Evolutionary conservation across 352 stramenopile genomes (phyloP).

Genomic region (Aphanomyces stellatus): DNA sequence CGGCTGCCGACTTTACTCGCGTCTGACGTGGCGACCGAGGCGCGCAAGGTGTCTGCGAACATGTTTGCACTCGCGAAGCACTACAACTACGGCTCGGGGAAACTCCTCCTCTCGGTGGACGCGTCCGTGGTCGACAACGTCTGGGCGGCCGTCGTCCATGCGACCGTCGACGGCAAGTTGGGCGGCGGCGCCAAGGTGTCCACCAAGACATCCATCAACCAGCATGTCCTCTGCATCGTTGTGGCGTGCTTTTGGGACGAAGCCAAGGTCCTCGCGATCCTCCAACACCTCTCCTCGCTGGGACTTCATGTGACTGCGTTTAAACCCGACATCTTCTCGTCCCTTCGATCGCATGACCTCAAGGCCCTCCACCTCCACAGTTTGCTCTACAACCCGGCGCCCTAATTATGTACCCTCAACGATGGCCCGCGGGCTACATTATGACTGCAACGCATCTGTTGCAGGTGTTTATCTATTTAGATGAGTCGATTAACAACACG

Average conservation of each 20-base stretch:
- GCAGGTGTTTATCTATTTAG: too few species aligned
- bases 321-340: slow-evolving; percentile 19
- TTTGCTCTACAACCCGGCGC: slow-evolving; percentile 10
- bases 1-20: not conserved
- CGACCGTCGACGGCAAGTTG: slow-evolving; percentile 12
- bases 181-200: slow-evolving; percentile 12
- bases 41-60: slow-evolving; percentile 8
- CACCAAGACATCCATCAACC: not conserved
- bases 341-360: not conserved
- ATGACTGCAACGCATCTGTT: too few species aligned
- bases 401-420: too few species aligned
- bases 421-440: too few species aligned
- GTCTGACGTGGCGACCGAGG: not conserved
- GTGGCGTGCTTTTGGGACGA: slow-evolving; percentile 14
- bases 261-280: not conserved
- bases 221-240: slow-evolving; percentile 6
- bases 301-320: slow-evolving; percentile 14
- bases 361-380: slow-evolving; percentile 1
- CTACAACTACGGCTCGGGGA: slow-evolving; percentile 21
- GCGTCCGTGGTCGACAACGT: not conserved
- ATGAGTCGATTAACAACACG: too few species aligned
- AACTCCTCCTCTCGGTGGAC: slow-evolving; percentile 1
- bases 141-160: not conserved
- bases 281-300: slow-evolving; percentile 1
- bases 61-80: slow-evolving; percentile 18